Percentiles rank a stretch among this genome's conserved stretches.
phyloP scores from a whole-genome alignment of 163 green algal species.

The Trebouxiophyceae sp. region DNA sequence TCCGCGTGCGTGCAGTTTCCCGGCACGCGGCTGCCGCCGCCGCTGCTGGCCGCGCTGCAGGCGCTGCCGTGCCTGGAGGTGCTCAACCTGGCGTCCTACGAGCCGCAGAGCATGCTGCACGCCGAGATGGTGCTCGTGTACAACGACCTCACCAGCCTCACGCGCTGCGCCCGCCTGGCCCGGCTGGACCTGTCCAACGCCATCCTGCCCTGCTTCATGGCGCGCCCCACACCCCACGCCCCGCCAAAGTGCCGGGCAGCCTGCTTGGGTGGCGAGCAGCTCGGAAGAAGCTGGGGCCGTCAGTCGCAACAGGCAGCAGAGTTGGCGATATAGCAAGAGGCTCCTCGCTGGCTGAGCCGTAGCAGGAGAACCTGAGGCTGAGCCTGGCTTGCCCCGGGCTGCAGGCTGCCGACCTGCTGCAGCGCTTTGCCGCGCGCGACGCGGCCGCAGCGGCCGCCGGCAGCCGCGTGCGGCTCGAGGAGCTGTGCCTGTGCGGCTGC shows the following conservation, averaged over 20 bases:
- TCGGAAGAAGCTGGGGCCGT: too few relatives aligned
- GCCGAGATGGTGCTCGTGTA: background rate
- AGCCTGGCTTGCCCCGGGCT: too few relatives aligned
- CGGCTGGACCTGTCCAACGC: background rate
- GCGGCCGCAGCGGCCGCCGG: background rate
- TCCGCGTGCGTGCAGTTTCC: background rate
- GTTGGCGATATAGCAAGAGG: too few relatives aligned
- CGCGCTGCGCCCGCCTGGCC: background rate
- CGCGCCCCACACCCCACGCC: too few relatives aligned
- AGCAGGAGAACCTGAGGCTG: too few relatives aligned
- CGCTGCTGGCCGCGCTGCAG: background rate
- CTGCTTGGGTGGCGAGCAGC: too few relatives aligned
- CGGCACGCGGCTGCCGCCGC: background rate
- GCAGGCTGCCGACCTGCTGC: too few relatives aligned
- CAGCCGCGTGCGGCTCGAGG: background rate
- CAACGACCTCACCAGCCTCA: background rate
- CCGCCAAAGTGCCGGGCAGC: too few relatives aligned
- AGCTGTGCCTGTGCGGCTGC: conserved; percentile 1
- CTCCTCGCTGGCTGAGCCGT: too few relatives aligned
- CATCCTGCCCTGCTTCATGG: too few relatives aligned
- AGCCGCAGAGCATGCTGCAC: background rate
- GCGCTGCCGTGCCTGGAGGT: background rate
- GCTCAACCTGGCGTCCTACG: background rate
- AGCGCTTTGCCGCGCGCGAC: background rate
- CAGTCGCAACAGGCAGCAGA: too few relatives aligned